Evolutionary conservation across 169 alveolate genomes (phyloP), one percentile per base, ranked within the genome.

Genomic region (Plasmodium sp.): DNA sequence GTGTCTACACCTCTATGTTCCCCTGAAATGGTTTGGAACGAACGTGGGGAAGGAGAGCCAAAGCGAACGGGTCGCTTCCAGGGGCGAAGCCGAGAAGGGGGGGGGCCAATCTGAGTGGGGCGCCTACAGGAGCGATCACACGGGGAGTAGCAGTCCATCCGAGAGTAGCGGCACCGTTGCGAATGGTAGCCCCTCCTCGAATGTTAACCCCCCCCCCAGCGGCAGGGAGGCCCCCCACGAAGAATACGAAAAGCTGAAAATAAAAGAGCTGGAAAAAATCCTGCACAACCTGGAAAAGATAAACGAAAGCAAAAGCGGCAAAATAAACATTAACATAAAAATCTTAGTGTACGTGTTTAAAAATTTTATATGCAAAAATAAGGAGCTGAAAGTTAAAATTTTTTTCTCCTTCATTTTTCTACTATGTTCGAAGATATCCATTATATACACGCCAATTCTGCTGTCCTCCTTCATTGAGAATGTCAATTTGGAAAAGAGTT

Each of bases 381-480:
- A 92, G 22, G 92, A 92, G 74, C 72, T 92, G 45, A 92, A 92
- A 82, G 36, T 31, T 34, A 92, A 82, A 43, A 92, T 92, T 18
- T 92, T 92, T 71, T 73, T 81, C 72, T 92, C 95, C 18, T 92
- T 92, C 54, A 36, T 83, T 73, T 92, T 81, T 82, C 81, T 92
- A n/a, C 5, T 92, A 72, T 92, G 95, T 54, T 92, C 95, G 0
- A 92, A 92, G 82, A 92, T 92, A 73, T 67, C 95, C 16, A 79
- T 92, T 36, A 81, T 92, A 81, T 92, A 72, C 34, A 92, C 95
- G 3, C 95, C 95, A 6, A 81, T 92, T 6, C 36, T 92, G 2
- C 71, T 92, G 75, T 82, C 95, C 1, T 81, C 95, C 33, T 92
- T 92, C 82, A 92, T 92, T 81, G 95, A 92, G 39, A 92, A 92